These are phyloP conservation scores for Starmera pachycereana DNA, from an alignment of 805 yeast species.

Conservation along the genomic window DNA sequence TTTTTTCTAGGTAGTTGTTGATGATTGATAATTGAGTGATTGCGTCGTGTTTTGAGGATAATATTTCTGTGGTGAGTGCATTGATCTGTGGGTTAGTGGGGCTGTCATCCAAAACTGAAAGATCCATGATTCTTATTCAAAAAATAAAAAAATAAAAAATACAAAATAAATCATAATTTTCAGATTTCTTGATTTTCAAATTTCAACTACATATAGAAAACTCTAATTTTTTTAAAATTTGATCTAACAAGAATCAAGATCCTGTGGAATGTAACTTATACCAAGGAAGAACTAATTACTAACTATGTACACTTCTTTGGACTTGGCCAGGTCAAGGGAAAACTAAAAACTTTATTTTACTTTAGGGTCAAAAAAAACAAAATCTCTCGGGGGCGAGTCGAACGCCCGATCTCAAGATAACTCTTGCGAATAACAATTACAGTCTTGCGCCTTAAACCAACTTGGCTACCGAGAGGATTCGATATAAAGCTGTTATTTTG, in stretches of 20 bases:
- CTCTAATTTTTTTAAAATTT: too few relatives aligned
- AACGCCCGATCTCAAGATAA: constrained; percentile 15
- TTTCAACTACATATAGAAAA: too few relatives aligned
- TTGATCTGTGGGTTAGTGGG: constrained; percentile 1
- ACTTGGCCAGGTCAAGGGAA: background rate
- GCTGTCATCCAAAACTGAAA: background rate
- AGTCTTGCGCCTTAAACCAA: constrained; percentile 16
- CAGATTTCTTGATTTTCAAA: too few relatives aligned
- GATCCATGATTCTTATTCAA: background rate
- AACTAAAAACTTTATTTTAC: too few relatives aligned
- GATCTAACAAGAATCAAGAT: too few relatives aligned
- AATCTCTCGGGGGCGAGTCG: constrained; percentile 17
- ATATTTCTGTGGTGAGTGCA: constrained; percentile 5
- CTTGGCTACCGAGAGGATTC: constrained; percentile 13
- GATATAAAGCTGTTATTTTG: too few relatives aligned
- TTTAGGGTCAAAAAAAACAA: background rate
- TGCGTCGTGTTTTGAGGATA: constrained; percentile 1
- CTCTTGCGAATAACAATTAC: constrained; percentile 7
- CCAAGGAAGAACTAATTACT: too few relatives aligned
- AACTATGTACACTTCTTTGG: too few relatives aligned
- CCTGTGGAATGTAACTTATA: too few relatives aligned
- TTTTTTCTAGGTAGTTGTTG: constrained; percentile 10
- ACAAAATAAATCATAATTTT: too few relatives aligned
- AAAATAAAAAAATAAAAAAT: background rate
- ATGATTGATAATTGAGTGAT: constrained; percentile 6